Base-by-base conservation (phyloP, 306 rosid species). In the Gillenia trifoliata region DNA sequence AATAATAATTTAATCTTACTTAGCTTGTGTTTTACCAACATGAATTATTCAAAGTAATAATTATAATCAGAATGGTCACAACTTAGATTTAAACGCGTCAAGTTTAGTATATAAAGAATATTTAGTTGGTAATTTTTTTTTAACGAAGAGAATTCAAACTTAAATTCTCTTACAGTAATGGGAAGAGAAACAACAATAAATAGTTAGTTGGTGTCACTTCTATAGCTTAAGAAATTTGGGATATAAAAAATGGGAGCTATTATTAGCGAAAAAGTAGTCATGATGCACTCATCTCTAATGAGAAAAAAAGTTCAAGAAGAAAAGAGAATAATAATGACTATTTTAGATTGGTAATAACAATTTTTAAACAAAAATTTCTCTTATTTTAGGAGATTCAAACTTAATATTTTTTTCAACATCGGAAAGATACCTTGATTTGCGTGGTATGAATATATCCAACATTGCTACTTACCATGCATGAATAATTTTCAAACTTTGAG, bases 11-110 rank as follows among this genome's bases (percentile, higher is more conserved):
- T 6, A 61, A 28, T 33, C 23, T 30, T 20, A 56, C 23, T 56
- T 2, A 20, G 4, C 12, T 55, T 62, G 11, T 28, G 7, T 43
- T 61, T 29, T 13, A 8, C 66, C 23, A 64, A 19, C 28, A 55
- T 43, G 61, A n/a, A 57, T 31, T 66, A 72, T 72, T 84, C 83
- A 82, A 79, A 52, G 68, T 10, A n/a, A 64, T 60, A 75, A 75
- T 77, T 72, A 84, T 82, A 70, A 34, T 64, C 25, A 15, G 71
- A 70, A 70, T 63, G 80, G 73, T 85, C 61, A 20, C 8, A 19
- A 20, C 57, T 50, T 54, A 45, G 52, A 45, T 15, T 45, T 45
- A 45, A 45, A 45, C 8, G 15, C 20, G 2, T 45, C 20, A 45
- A 38, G 41, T 45, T 45, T 45, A 45, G 50, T 16, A 15, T 38